A percentile compares a stretch with the other conserved stretches of the same genome.
These are phyloP conservation scores for Colletotrichum sp. DNA, from an alignment of 2,329 filamentous ascomycete species.

Conservation along the genomic window DNA sequence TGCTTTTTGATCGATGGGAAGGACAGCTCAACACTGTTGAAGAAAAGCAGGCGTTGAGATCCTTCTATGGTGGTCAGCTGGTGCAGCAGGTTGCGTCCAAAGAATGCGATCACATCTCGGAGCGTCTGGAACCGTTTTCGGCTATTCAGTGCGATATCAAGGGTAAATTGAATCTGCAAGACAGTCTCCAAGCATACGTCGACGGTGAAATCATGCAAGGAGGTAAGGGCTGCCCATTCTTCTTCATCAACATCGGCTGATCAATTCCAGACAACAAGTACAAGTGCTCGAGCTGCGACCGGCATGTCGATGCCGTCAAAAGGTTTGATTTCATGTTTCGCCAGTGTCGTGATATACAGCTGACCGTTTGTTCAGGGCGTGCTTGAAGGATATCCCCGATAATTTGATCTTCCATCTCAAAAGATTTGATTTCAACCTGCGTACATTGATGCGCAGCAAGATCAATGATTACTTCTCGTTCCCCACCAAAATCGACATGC, in stretches of 20 bases:
- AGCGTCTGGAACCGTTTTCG: conserved; percentile 87
- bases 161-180: conserved; percentile 81
- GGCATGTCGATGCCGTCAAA: conserved; percentile 92
- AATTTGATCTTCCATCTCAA: conserved; percentile 96
- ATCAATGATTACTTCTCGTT: conserved; percentile 97
- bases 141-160: conserved; percentile 97
- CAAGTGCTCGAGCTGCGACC: conserved; percentile 89
- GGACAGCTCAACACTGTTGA: conserved; percentile 71
- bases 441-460: conserved; percentile 81
- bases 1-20: conserved; percentile 92
- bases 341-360: not conserved
- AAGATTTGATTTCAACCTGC: conserved; percentile 81
- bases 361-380: conserved; percentile 63
- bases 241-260: not conserved
- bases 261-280: conserved; percentile 83
- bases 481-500: conserved; percentile 82
- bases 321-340: conserved; percentile 50
- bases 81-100: conserved; percentile 96
- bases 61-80: conserved; percentile 89
- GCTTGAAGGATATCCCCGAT: conserved; percentile 89
- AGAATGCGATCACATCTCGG: conserved; percentile 92
- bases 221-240: conserved; percentile 45
- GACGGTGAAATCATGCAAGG: conserved; percentile 97
- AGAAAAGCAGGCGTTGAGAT: conserved; percentile 76
- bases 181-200: conserved; percentile 93